Percentiles rank a stretch among this genome's conserved stretches.
Evolutionary conservation across 2,329 filamentous ascomycete species (phyloP).

Genomic region (Claviceps arundinis): DNA sequence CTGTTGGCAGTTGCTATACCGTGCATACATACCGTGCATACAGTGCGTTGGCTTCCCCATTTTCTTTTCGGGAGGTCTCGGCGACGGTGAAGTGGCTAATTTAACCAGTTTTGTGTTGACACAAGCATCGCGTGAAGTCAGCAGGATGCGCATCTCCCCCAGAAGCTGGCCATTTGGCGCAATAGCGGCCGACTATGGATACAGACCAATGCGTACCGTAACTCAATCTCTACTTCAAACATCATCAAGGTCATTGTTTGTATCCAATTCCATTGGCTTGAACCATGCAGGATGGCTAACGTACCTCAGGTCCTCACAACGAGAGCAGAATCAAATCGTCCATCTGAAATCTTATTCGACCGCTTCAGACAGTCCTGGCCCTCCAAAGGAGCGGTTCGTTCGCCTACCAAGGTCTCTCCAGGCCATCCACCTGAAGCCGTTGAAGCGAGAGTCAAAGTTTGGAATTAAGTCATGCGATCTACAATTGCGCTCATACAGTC

Average conservation of each 20-base stretch:
- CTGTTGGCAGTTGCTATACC: too few species aligned
- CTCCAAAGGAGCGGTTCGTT: conserved; percentile 6
- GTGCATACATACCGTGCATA: neutral
- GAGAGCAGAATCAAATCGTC: neutral
- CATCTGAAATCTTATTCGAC: neutral
- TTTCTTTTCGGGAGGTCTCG: neutral
- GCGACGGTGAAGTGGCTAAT: neutral
- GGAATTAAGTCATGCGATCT: conserved; percentile 81
- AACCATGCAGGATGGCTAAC: neutral
- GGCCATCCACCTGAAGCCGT: conserved; percentile 72
- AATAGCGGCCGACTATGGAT: neutral
- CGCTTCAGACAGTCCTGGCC: neutral
- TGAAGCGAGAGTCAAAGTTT: conserved; percentile 60
- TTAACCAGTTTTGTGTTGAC: neutral
- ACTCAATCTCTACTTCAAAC: neutral
- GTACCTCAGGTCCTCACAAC: neutral
- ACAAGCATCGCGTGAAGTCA: neutral
- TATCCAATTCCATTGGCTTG: neutral
- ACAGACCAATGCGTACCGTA: neutral
- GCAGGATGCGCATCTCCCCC: neutral
- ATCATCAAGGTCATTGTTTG: neutral
- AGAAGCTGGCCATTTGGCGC: neutral
- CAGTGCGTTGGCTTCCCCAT: neutral
- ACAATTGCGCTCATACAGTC: conserved; percentile 80
- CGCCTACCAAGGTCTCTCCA: conserved; percentile 70